Evolutionary conservation across 225 moss, liverwort and hornwort species (phyloP).

Genomic region (Rhytidiadelphus loreus): DNA sequence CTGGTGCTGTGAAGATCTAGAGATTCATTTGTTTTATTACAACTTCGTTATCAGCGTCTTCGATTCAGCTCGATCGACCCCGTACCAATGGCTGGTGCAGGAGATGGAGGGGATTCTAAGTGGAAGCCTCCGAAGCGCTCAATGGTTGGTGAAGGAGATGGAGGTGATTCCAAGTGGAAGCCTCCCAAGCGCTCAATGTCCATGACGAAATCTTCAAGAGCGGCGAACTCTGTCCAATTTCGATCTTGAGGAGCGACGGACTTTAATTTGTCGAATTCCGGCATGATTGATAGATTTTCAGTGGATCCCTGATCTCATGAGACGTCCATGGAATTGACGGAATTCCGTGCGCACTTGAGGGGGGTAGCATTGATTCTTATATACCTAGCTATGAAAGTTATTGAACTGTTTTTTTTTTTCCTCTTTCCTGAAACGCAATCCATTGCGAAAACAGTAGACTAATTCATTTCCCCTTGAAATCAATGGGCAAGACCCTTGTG

Average conservation of each 20-base stretch:
- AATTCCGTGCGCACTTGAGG: too few species aligned
- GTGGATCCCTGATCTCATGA: not conserved
- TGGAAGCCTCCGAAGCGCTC: slow-evolving; percentile 20
- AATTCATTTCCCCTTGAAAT: not conserved
- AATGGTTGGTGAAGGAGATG: slow-evolving; percentile 3
- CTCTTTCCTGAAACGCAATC: not conserved
- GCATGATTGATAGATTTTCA: not conserved
- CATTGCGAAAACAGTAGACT: not conserved
- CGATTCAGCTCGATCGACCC: not conserved
- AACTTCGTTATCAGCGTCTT: too few species aligned
- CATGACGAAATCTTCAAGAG: not conserved
- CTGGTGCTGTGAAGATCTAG: not conserved
- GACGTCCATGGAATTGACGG: not conserved
- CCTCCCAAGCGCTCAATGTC: slow-evolving; percentile 1
- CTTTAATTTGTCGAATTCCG: too few species aligned
- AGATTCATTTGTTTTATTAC: not conserved
- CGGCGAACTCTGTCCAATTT: not conserved
- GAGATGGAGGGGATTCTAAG: slow-evolving; percentile 28
- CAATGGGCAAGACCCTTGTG: not conserved
- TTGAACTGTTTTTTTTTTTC: not conserved
- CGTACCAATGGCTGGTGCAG: not conserved
- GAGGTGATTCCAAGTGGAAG: slow-evolving; percentile 31
- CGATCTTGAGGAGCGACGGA: not conserved
- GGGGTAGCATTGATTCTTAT: too few species aligned
- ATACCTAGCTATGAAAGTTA: not conserved